Percentiles rank a stretch among this genome's conserved stretches.
phyloP scores from a whole-genome alignment of 176 grass and related monocot species.

The Bothriochloa decipiens region DNA sequence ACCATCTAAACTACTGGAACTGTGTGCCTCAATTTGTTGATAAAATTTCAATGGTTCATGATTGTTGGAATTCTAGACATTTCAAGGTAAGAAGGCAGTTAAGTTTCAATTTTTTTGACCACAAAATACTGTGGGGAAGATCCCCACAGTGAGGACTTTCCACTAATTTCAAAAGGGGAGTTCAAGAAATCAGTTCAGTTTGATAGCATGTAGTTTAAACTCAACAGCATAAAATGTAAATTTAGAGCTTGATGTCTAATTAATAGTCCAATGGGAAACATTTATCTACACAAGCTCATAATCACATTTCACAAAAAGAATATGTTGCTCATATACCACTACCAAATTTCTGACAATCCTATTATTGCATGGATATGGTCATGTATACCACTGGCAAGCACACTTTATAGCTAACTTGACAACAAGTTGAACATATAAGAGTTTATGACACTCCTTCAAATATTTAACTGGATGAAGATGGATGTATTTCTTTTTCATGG shows the following conservation, averaged over 20 bases:
- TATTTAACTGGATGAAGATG: constrained; percentile 23
- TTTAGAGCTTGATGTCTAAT: neutral
- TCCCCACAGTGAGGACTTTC: no score
- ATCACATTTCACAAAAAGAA: constrained; percentile 18
- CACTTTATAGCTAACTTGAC: constrained; percentile 24
- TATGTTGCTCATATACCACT: neutral
- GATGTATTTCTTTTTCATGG: constrained; percentile 30
- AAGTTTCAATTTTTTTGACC: neutral
- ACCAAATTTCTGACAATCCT: constrained; percentile 26
- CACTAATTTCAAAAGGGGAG: no score
- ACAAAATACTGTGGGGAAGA: no score
- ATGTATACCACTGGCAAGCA: constrained; percentile 18
- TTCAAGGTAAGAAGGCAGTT: constrained; percentile 16
- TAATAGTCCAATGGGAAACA: constrained; percentile 19
- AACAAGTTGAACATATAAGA: neutral
- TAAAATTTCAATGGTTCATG: neutral
- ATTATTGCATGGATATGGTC: constrained; percentile 6
- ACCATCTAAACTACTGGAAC: constrained; percentile 2
- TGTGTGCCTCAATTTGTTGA: constrained; percentile 26
- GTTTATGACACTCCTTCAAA: constrained; percentile 20
- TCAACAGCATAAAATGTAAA: constrained; percentile 15
- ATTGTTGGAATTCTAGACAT: constrained; percentile 20
- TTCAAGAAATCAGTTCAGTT: neutral
- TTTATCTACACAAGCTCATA: constrained; percentile 23
- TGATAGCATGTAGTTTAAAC: neutral